Conservation (phyloP, 1,284 basidiomycete species). For the Golubevia sp. region DNA sequence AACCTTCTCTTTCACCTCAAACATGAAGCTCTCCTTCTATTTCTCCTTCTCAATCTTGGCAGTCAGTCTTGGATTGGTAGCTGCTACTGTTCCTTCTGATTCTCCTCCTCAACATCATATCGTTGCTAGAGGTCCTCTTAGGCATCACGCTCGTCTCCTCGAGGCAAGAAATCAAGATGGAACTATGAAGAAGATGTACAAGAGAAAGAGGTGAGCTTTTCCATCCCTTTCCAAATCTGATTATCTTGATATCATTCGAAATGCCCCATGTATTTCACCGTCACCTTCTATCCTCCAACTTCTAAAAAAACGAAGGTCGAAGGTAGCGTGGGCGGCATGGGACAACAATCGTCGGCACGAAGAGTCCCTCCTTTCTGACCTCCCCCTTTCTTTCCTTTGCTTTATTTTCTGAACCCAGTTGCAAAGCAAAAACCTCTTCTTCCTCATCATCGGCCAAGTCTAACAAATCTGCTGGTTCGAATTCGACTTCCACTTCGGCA, state of each 20-base stretch:
- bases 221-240: neutral
- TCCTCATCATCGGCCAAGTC: no score
- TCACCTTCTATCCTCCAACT: no score
- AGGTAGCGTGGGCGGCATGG: no score
- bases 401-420: neutral
- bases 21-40: constrained; percentile 54
- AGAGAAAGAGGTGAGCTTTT: neutral
- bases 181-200: neutral
- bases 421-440: neutral
- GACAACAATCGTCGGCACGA: no score
- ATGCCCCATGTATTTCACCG: no score
- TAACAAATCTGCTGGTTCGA: neutral
- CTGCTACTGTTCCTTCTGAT: neutral
- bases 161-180: neutral
- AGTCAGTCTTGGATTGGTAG: neutral
- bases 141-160: neutral
- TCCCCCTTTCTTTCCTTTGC: neutral
- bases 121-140: neutral
- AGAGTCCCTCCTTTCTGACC: neutral
- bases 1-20: neutral
- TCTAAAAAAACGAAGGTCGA: no score
- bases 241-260: no score
- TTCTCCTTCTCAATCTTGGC: constrained; percentile 51
- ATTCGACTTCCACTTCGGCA: neutral
- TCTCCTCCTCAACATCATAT: neutral